A percentile compares a stretch with the other conserved stretches of the same genome.
Conservation (phyloP, 106 monocot genomes). For the Chionographis japonica region DNA sequence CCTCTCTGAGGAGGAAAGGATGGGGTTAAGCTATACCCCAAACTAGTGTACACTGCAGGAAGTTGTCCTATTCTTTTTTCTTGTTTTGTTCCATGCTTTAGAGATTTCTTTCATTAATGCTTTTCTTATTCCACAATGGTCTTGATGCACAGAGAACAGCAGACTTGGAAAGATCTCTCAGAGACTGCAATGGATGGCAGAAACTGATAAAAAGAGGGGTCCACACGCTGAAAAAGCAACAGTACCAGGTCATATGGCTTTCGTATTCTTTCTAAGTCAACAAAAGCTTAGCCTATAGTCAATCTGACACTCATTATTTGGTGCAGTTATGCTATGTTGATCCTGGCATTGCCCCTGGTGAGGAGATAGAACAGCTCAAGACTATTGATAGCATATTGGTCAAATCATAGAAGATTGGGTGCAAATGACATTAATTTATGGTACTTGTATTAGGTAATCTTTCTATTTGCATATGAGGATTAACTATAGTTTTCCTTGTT, state of each 20-base stretch:
- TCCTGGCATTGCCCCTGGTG: constrained; percentile 44
- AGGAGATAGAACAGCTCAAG: constrained; percentile 64
- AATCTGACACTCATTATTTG: constrained; percentile 9
- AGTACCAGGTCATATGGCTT: constrained; percentile 71
- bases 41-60: too few species aligned
- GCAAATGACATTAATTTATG: background rate
- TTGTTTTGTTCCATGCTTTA: background rate
- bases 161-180: constrained; percentile 68
- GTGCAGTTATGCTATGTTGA: constrained; percentile 71
- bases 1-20: too few species aligned
- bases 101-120: background rate
- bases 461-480: too few species aligned
- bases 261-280: background rate
- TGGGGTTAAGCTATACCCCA: too few species aligned
- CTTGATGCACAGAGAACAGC: constrained; percentile 50
- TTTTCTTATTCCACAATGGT: background rate
- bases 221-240: constrained; percentile 79
- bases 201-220: constrained; percentile 76
- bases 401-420: constrained; percentile 23
- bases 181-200: constrained; percentile 74
- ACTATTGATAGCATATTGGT: constrained; percentile 53
- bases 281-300: background rate
- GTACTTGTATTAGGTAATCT: too few species aligned
- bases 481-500: too few species aligned
- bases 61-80: too few species aligned